phyloP scores from a whole-genome alignment of 1,284 basidiomycete species.

The Neolentinus lepideus region DNA sequence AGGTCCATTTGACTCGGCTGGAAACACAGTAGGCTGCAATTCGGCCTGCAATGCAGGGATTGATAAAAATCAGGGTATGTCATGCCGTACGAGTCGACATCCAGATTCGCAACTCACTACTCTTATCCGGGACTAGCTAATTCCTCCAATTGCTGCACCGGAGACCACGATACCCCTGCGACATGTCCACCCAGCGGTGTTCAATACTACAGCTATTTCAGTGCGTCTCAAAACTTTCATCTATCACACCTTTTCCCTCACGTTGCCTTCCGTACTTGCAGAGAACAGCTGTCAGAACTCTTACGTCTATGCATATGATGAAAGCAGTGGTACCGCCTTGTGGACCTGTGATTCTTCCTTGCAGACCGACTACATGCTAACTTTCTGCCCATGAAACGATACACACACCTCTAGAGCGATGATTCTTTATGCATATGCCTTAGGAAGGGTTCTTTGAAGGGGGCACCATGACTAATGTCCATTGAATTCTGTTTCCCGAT shows the following conservation, averaged over 20 bases:
- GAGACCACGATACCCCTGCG: constrained; percentile 13
- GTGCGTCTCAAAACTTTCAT: constrained; percentile 3
- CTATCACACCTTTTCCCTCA: not conserved
- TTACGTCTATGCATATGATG: constrained; percentile 24
- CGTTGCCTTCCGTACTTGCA: constrained; percentile 3
- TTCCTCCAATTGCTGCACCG: constrained; percentile 18
- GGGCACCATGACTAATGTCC: too few relatives aligned
- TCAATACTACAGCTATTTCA: constrained; percentile 20
- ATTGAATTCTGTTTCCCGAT: too few relatives aligned
- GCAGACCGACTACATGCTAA: constrained; percentile 18
- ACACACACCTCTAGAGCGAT: not conserved
- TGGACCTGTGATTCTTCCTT: constrained; percentile 12
- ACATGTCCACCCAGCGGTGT: constrained; percentile 15
- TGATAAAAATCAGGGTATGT: constrained; percentile 9
- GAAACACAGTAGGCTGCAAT: constrained; percentile 27
- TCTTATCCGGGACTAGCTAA: too few relatives aligned
- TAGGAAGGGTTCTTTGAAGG: not conserved
- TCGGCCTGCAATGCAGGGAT: constrained; percentile 12
- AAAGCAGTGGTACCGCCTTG: constrained; percentile 18
- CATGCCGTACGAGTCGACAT: too few relatives aligned
- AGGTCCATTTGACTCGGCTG: constrained; percentile 20
- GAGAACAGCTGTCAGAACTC: constrained; percentile 16
- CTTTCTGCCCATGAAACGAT: constrained; percentile 20
- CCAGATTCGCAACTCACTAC: too few relatives aligned
- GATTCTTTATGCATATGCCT: not conserved